phyloP scores from a whole-genome alignment of 345 rosid species.

The Gossypium raimondii region DNA sequence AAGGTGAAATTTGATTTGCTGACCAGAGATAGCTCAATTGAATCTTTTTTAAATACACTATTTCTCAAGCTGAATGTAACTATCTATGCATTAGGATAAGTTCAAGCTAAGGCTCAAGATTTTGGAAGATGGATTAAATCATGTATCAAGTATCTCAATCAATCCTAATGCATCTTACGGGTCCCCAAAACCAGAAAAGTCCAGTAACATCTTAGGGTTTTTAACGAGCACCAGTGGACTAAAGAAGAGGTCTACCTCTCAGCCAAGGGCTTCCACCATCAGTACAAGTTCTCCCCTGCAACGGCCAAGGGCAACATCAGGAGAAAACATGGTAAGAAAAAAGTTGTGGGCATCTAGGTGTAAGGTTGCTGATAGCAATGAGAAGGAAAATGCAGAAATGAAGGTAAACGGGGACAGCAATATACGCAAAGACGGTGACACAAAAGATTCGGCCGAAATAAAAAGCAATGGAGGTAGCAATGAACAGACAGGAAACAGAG shows the following conservation, averaged over 20 bases:
- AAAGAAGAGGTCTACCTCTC: constrained; percentile 66
- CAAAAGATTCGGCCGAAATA: constrained; percentile 12
- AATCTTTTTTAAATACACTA: background rate
- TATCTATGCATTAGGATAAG: constrained; percentile 52
- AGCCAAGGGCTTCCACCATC: constrained; percentile 51
- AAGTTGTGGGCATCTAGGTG: constrained; percentile 52
- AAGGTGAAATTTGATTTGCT: constrained; percentile 45
- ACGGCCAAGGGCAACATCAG: constrained; percentile 34
- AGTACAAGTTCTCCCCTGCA: constrained; percentile 38
- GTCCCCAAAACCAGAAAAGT: constrained; percentile 47
- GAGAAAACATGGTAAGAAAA: constrained; percentile 35
- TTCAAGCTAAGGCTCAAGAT: constrained; percentile 68
- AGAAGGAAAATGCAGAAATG: constrained; percentile 54
- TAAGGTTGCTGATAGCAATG: constrained; percentile 45
- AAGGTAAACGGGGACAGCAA: constrained; percentile 28
- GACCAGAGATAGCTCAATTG: background rate
- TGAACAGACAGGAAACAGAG: constrained; percentile 31
- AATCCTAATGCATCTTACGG: constrained; percentile 19
- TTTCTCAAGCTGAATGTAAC: constrained; percentile 5
- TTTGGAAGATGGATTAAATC: constrained; percentile 67
- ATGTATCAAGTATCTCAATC: constrained; percentile 24
- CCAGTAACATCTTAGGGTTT: constrained; percentile 64
- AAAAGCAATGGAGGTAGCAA: constrained; percentile 22
- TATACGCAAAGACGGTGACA: constrained; percentile 18
- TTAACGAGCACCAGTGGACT: constrained; percentile 54